Conservation (phyloP, 495 filamentous ascomycete species). For the Rhypophila decipiens region DNA sequence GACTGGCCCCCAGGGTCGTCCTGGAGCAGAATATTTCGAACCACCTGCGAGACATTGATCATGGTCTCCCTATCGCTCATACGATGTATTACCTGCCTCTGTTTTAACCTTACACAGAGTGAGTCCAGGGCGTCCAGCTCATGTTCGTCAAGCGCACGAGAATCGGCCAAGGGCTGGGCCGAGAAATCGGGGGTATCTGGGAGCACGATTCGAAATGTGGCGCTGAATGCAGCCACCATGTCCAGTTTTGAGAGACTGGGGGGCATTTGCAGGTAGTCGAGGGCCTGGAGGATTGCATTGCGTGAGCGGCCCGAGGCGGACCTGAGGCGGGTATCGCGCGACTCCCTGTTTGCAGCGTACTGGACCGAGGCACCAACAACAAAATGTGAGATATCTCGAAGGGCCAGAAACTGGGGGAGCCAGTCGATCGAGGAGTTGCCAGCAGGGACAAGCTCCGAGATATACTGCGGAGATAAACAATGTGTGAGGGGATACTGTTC, state of each 20-base stretch:
- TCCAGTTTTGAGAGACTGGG: conserved; percentile 19
- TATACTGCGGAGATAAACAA: conserved; percentile 12
- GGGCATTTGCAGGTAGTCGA: conserved; percentile 25
- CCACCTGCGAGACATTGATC: conserved; percentile 22
- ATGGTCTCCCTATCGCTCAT: conserved; percentile 29
- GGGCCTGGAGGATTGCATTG: conserved; percentile 27
- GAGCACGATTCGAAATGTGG: conserved; percentile 25
- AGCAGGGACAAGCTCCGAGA: conserved; percentile 20
- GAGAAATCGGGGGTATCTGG: conserved; percentile 24
- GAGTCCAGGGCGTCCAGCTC: conserved; percentile 32
- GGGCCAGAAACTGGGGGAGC: conserved; percentile 28
- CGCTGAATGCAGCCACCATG: conserved; percentile 22
- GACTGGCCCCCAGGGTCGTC: conserved; percentile 25
- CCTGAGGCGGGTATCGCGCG: conserved; percentile 24
- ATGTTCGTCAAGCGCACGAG: conserved; percentile 20
- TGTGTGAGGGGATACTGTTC: conserved; percentile 12
- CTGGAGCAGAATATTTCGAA: conserved; percentile 22
- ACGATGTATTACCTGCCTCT: conserved; percentile 24
- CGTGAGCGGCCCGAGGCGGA: conserved; percentile 24
- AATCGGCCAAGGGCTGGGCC: conserved; percentile 5
- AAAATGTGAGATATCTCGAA: conserved; percentile 30
- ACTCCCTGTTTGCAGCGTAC: conserved; percentile 28
- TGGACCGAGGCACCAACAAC: conserved; percentile 31
- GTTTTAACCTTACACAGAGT: conserved; percentile 20
- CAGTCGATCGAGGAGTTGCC: conserved; percentile 13